A percentile compares a stretch with the other conserved stretches of the same genome.
phyloP scores from a whole-genome alignment of 2,329 filamentous ascomycete species.

The Proliferodiscus dingleyae region DNA sequence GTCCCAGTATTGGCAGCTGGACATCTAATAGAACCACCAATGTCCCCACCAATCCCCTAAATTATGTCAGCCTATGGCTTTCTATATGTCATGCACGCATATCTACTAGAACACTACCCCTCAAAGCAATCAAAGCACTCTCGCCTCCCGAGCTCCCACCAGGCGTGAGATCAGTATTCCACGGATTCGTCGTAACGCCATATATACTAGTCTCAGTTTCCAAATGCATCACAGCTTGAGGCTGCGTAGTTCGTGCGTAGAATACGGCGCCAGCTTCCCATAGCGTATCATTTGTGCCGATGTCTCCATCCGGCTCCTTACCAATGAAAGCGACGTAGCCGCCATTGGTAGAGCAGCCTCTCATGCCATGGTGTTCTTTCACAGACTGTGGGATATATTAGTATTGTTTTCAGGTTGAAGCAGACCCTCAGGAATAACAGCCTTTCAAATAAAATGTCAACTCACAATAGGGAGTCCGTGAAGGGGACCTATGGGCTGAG shows the following conservation, averaged over 20 bases:
- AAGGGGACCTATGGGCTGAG: conserved; percentile 41
- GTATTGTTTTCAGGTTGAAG: too few species aligned
- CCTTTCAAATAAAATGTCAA: too few species aligned
- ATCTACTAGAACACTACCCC: conserved; percentile 3
- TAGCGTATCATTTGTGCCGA: not conserved
- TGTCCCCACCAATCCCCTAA: conserved; percentile 6
- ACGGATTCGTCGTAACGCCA: conserved; percentile 36
- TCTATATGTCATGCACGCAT: too few species aligned
- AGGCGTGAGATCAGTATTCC: conserved; percentile 5
- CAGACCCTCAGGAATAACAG: too few species aligned
- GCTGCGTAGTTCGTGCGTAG: conserved; percentile 46
- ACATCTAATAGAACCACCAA: not conserved
- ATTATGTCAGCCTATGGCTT: conserved; percentile 2
- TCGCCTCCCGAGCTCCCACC: conserved; percentile 8
- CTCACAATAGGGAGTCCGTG: conserved; percentile 51
- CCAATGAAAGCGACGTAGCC: not conserved
- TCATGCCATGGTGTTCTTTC: conserved; percentile 6
- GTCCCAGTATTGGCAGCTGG: conserved; percentile 9
- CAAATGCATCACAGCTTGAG: conserved; percentile 47
- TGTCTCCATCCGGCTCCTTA: not conserved
- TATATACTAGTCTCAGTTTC: conserved; percentile 44
- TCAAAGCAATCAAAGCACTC: conserved; percentile 4
- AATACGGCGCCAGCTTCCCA: conserved; percentile 33
- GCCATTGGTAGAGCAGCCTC: not conserved
- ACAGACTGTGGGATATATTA: too few species aligned